phyloP scores from a whole-genome alignment of 2,329 filamentous ascomycete genomes.

The Talaromyces sp. region DNA sequence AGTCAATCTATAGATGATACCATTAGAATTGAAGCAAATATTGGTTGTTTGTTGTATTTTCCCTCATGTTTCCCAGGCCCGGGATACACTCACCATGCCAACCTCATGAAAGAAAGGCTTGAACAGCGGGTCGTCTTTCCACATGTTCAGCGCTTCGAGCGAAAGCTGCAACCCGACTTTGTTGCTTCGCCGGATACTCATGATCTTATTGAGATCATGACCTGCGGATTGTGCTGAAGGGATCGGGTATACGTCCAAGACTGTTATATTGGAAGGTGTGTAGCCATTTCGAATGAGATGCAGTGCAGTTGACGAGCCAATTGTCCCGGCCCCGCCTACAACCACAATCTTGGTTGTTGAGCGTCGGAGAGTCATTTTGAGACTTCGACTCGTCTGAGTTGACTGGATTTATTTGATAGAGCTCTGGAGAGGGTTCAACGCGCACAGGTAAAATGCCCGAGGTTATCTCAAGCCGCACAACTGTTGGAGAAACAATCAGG shows the following conservation, averaged over 20 bases:
- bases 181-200: constrained; percentile 25
- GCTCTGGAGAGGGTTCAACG: too few relatives aligned
- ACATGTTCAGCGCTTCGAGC: constrained; percentile 40
- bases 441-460: too few relatives aligned
- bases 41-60: too few relatives aligned
- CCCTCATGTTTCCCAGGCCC: too few relatives aligned
- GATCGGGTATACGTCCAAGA: constrained; percentile 52
- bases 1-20: constrained; percentile 28
- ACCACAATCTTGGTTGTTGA: constrained; percentile 13
- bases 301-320: constrained; percentile 52
- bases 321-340: constrained; percentile 53
- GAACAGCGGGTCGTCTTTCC: constrained; percentile 50
- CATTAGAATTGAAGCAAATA: not conserved
- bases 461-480: too few relatives aligned
- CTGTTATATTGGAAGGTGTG: constrained; percentile 47
- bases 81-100: constrained; percentile 37
- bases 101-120: constrained; percentile 50
- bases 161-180: constrained; percentile 16
- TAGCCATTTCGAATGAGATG: constrained; percentile 50
- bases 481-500: too few relatives aligned
- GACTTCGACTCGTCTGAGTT: not conserved
- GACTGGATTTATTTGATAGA: not conserved
- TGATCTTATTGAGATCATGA: constrained; percentile 54
- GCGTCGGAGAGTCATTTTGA: constrained; percentile 9
- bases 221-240: constrained; percentile 53